phyloP scores from a whole-genome alignment of 2,329 filamentous ascomycete genomes.

The Penicillium sclerotigenum region DNA sequence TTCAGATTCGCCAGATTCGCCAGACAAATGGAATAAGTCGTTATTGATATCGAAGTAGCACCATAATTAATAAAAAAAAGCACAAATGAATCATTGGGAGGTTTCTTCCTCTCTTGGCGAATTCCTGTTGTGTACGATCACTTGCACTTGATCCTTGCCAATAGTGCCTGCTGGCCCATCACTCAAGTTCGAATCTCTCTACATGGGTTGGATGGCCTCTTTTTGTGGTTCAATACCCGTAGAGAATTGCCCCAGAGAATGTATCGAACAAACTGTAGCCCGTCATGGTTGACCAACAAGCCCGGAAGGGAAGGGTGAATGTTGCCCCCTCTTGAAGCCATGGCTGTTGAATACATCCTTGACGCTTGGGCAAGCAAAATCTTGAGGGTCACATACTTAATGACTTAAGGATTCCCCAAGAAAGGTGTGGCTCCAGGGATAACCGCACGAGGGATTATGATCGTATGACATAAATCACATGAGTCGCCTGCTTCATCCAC shows the following conservation, averaged over 20 bases:
- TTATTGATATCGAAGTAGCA: slow-evolving; percentile 8
- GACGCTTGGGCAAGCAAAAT: background rate
- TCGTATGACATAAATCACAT: background rate
- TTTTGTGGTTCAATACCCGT: background rate
- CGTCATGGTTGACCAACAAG: background rate
- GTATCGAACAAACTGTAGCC: background rate
- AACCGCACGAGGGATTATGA: background rate
- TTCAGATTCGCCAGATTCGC: slow-evolving; percentile 20
- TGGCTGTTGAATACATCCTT: background rate
- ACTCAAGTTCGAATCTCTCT: no score
- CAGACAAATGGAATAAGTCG: slow-evolving; percentile 17
- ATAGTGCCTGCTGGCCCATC: background rate
- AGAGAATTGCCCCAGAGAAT: background rate
- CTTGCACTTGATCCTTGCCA: background rate
- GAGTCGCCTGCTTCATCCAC: slow-evolving; percentile 27
- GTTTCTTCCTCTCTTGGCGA: background rate
- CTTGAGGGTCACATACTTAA: background rate
- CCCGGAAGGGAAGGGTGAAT: background rate
- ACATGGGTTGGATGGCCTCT: background rate
- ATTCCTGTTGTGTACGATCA: background rate
- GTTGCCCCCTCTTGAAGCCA: background rate
- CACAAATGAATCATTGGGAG: background rate
- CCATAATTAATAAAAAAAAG: background rate
- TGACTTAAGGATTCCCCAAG: background rate
- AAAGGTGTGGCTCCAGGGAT: background rate